A percentile compares a stretch with the other conserved stretches of the same genome.
These are phyloP conservation scores for Pseudocercospora cruenta DNA, from an alignment of 2,329 filamentous ascomycete species.

Conservation along the genomic window DNA sequence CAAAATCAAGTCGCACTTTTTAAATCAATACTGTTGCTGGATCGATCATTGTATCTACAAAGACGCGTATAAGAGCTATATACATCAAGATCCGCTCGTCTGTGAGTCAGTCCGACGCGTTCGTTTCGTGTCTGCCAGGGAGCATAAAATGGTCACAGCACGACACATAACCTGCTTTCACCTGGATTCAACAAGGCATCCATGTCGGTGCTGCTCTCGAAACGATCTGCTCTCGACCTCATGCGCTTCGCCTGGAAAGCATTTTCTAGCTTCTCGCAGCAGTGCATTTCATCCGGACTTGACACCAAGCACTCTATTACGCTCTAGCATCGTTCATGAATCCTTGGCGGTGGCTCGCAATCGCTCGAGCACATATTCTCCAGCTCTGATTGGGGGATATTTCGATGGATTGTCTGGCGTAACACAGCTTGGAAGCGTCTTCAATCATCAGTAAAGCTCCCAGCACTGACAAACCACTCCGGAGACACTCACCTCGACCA, in stretches of 20 bases:
- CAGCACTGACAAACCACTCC: neutral
- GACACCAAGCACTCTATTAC: neutral
- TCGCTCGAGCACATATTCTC: conserved; percentile 45
- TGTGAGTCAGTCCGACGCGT: neutral
- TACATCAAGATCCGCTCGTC: neutral
- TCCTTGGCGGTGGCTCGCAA: conserved; percentile 26
- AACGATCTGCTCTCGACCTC: neutral
- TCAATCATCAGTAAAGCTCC: conserved; percentile 5
- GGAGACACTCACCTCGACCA: conserved; percentile 34
- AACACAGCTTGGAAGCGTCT: conserved; percentile 44
- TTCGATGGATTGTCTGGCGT: conserved; percentile 37
- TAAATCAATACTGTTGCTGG: neutral
- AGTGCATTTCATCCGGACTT: neutral
- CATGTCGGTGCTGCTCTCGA: neutral
- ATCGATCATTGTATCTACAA: neutral
- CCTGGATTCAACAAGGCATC: neutral
- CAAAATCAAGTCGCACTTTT: neutral
- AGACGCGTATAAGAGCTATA: neutral
- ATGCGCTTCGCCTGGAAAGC: neutral
- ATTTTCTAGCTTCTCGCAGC: neutral
- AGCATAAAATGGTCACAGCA: neutral
- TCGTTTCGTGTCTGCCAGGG: neutral
- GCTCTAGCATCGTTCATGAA: neutral
- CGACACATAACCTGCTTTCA: neutral
- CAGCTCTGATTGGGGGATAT: conserved; percentile 42